phyloP scores from a whole-genome alignment of 352 stramenopile genomes.

The Pythium sp. region DNA sequence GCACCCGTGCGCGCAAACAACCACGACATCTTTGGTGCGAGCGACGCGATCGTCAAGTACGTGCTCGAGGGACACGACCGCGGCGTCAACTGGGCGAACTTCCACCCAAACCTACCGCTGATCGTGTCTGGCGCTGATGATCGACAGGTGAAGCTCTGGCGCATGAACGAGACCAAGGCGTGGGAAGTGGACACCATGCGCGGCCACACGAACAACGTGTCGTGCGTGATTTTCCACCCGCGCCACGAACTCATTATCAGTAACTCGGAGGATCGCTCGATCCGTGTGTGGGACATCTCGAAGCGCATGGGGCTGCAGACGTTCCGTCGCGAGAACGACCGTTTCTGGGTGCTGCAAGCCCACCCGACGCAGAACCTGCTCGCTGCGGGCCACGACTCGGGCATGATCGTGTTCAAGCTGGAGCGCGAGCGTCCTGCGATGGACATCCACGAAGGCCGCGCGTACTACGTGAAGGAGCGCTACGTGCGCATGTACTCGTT shows the following conservation, averaged over 20 bases:
- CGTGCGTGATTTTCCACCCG: conserved; percentile 99
- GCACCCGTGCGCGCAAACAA: conserved; percentile 57
- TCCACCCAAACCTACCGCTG: conserved; percentile 98
- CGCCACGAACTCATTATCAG: conserved; percentile 99
- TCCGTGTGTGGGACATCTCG: conserved; percentile 99
- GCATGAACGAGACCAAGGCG: conserved; percentile 99
- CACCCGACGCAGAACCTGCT: conserved; percentile 98
- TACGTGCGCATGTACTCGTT: conserved; percentile 98
- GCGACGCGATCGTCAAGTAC: conserved; percentile 99
- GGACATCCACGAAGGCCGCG: conserved; percentile 76
- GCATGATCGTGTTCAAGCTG: conserved; percentile 99
- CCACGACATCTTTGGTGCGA: conserved; percentile 98
- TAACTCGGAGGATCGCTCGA: conserved; percentile 99
- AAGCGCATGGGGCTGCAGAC: conserved; percentile 99
- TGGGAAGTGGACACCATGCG: conserved; percentile 99
- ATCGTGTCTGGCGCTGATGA: conserved; percentile 99
- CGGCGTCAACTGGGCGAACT: conserved; percentile 99
- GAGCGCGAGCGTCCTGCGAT: conserved; percentile 96
- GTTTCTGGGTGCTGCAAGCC: conserved; percentile 98
- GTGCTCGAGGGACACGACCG: conserved; percentile 99
- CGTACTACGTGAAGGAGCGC: conserved; percentile 97
- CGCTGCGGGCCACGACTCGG: conserved; percentile 98
- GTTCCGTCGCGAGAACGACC: conserved; percentile 98
- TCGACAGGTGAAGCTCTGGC: conserved; percentile 99
- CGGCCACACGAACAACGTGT: conserved; percentile 99